Percentiles rank a stretch among this genome's conserved stretches.
These are phyloP conservation scores for Raddia guianensis DNA, from an alignment of 176 grass and related monocot genomes.

Conservation along the genomic window DNA sequence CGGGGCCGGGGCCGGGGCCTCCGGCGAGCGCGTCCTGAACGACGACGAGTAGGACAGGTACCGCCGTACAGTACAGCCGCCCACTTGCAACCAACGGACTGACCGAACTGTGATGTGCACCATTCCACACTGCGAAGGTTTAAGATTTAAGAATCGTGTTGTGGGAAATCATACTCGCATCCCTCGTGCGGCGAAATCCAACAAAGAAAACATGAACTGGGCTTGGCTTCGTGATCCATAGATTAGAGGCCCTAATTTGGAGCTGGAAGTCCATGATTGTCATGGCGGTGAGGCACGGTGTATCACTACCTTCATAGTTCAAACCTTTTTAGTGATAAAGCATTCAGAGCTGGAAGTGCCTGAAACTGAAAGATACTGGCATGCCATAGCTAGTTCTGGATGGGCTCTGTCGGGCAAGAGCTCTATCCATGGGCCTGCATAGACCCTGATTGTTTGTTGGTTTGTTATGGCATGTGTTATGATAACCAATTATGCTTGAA, in stretches of 20 bases:
- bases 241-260: not conserved
- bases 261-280: not conserved
- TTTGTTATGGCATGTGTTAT: not conserved
- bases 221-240: not conserved
- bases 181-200: not conserved
- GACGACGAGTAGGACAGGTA: slow-evolving; percentile 62
- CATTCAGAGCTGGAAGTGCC: too few species aligned
- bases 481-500: not conserved
- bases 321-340: too few species aligned
- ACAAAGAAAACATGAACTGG: not conserved
- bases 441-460: not conserved
- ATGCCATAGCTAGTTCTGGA: too few species aligned
- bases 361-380: too few species aligned
- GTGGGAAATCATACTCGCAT: not conserved
- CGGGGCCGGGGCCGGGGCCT: not conserved
- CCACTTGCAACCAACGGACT: not conserved
- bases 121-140: not conserved
- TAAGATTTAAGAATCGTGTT: not conserved
- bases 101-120: not conserved
- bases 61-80: not conserved
- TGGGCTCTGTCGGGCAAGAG: not conserved
- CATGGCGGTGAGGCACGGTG: too few species aligned
- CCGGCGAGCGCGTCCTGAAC: slow-evolving; percentile 53
- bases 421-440: not conserved
- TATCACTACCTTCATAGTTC: too few species aligned